Conservation (phyloP, 805 yeast genomes). For the Saturnispora quitensis region DNA sequence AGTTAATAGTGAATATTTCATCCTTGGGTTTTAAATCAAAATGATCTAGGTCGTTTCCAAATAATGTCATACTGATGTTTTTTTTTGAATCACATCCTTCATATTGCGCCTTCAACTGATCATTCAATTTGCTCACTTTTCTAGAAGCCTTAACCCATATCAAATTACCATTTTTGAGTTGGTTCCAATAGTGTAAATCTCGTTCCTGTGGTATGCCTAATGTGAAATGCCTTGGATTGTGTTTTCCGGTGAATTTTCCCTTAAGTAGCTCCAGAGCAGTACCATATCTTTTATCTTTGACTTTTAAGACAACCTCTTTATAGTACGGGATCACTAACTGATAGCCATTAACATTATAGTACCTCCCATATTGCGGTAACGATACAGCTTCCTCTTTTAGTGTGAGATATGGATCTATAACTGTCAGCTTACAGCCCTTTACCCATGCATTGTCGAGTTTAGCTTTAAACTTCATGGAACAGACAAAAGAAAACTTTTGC, state of each 20-base stretch:
- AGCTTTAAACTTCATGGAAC: not conserved
- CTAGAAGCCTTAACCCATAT: not conserved
- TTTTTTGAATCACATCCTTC: not conserved
- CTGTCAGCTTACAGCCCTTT: not conserved
- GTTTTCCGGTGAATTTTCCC: not conserved
- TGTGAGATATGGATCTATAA: not conserved
- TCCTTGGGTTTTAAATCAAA: not conserved
- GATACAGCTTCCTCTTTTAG: not conserved
- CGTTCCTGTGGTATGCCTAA: not conserved
- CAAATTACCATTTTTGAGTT: not conserved
- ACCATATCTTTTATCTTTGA: not conserved
- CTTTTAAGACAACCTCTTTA: not conserved
- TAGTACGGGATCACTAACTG: constrained; percentile 1
- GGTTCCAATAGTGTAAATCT: not conserved
- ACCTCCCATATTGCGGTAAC: not conserved
- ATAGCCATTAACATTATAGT: not conserved
- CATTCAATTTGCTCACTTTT: not conserved
- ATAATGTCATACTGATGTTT: not conserved
- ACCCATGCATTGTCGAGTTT: not conserved
- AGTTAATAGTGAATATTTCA: constrained; percentile 14
- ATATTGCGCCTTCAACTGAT: not conserved
- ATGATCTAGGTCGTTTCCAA: not conserved
- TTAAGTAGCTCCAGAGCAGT: not conserved
- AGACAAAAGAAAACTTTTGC: not conserved
- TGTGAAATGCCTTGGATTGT: not conserved